Base-by-base conservation (phyloP, 2,329 filamentous ascomycete genomes). In the Setomelanomma holmii region DNA sequence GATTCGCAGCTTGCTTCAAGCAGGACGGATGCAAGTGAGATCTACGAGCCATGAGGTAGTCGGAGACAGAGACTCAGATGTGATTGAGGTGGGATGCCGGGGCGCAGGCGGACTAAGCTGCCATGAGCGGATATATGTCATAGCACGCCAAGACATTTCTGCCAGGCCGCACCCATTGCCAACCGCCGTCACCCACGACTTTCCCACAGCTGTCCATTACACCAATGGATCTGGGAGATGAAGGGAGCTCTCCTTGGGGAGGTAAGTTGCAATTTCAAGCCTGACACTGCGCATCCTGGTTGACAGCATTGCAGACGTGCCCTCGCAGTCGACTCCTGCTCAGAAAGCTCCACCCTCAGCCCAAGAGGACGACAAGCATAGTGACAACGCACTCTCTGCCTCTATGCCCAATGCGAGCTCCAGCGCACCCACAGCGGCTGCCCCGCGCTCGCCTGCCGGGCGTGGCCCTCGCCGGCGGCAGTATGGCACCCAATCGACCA, bases 401-500 rank as follows among this genome's bases (percentile, higher is more conserved):
- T 38, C 56, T 11, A 67, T 64, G 40, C 46, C 60, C 20, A 49
- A 56, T 33, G 54, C 63, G 40, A 60, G 52, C 46, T 55, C 74
- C 63, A 61, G 71, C 44, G 73, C 63, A 64, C 75, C 58, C 62
- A 68, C 63, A 30, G 64, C 77, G 35, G 74, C 75, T 55, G 74
- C 78, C 24, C 74, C 79, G 40, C 79, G 78, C 58, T 79, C 80
- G 24, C 76, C 80, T 40, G 76, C 75, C 45, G 76, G 74, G 57
- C 78, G 81, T 69, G 80, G 77, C 38, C 79, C 81, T 14, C 78
- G 83, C 58, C 77, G 79, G 48, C 80, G 83, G 55, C 84, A 84
- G 68, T 80, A 91, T 68, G 87, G 88, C 62, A 87, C 88, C 53
- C 89, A 93, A 71, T 85, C 89, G 23, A 92, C 90, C 40, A 88